These are phyloP conservation scores for Xylaria acuta DNA, from an alignment of 495 filamentous ascomycete species.

Conservation along the genomic window DNA sequence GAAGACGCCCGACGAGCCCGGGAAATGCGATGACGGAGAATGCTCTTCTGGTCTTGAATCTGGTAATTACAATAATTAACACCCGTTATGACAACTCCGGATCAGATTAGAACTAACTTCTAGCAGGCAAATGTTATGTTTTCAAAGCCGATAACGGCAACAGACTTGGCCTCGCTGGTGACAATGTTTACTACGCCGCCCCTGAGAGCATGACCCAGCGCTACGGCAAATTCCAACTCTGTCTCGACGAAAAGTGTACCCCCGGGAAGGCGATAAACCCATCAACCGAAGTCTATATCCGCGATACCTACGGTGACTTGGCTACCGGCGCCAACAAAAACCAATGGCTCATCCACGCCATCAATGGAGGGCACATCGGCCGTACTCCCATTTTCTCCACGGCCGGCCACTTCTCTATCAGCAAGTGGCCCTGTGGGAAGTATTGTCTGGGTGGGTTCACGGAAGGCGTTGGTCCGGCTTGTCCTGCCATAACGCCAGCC, in stretches of 20 bases:
- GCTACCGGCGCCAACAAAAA: constrained; percentile 19
- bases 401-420: constrained; percentile 25
- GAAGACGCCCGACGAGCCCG: not conserved
- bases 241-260: constrained; percentile 15
- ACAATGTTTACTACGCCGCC: constrained; percentile 14
- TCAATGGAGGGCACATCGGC: constrained; percentile 18
- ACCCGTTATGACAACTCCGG: not conserved
- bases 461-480: constrained; percentile 21
- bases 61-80: constrained; percentile 11
- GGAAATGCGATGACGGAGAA: constrained; percentile 12
- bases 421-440: constrained; percentile 23
- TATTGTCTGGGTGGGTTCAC: constrained; percentile 24
- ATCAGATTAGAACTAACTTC: not conserved
- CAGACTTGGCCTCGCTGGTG: constrained; percentile 15
- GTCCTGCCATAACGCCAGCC: constrained; percentile 3
- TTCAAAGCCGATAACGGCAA: constrained; percentile 22
- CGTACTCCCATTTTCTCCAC: constrained; percentile 16
- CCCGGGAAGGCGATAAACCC: constrained; percentile 6
- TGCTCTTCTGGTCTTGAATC: constrained; percentile 24
- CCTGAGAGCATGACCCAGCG: constrained; percentile 22
- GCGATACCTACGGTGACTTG: constrained; percentile 22
- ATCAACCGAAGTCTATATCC: constrained; percentile 17
- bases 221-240: constrained; percentile 26
- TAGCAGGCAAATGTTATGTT: constrained; percentile 14
- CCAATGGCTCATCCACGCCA: constrained; percentile 21